phyloP scores from a whole-genome alignment of 2,329 filamentous ascomycete species.

The Colletotrichum ledebouriae region DNA sequence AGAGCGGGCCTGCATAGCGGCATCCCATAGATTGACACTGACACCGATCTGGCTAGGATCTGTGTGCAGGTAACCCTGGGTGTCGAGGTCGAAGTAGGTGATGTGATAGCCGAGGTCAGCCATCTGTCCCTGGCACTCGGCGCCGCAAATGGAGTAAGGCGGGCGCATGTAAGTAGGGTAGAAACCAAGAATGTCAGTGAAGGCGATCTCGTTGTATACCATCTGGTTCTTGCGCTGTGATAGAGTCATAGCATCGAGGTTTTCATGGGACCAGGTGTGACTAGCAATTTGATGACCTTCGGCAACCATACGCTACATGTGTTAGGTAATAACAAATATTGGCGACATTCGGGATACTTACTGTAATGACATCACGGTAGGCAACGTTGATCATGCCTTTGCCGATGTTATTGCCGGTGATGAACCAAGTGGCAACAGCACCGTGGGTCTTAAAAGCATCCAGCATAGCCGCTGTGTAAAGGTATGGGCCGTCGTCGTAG shows the following conservation, averaged over 20 bases:
- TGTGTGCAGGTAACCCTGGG: slow-evolving; percentile 46
- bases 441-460: slow-evolving; percentile 51
- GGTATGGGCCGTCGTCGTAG: slow-evolving; percentile 54
- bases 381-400: slow-evolving; percentile 52
- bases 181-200: slow-evolving; percentile 58
- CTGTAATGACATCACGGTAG: slow-evolving; percentile 51
- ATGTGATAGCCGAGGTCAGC: slow-evolving; percentile 37
- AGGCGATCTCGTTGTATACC: slow-evolving; percentile 59
- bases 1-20: slow-evolving; percentile 47
- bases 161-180: slow-evolving; percentile 62
- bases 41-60: slow-evolving; percentile 45
- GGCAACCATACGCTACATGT: slow-evolving; percentile 54
- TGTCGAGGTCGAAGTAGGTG: slow-evolving; percentile 47
- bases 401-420: slow-evolving; percentile 52
- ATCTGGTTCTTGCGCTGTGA: slow-evolving; percentile 55
- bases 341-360: slow-evolving; percentile 39
- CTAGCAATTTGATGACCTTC: slow-evolving; percentile 63
- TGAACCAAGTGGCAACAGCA: slow-evolving; percentile 54
- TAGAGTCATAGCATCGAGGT: slow-evolving; percentile 53
- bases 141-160: slow-evolving; percentile 40
- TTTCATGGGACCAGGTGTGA: slow-evolving; percentile 62
- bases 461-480: slow-evolving; percentile 52
- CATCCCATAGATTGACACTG: slow-evolving; percentile 52
- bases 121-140: slow-evolving; percentile 43
- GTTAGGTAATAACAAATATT: neutral